A percentile compares a stretch with the other conserved stretches of the same genome.
phyloP scores from a whole-genome alignment of 1,284 basidiomycete genomes.

The Gymnopus androsaceus region DNA sequence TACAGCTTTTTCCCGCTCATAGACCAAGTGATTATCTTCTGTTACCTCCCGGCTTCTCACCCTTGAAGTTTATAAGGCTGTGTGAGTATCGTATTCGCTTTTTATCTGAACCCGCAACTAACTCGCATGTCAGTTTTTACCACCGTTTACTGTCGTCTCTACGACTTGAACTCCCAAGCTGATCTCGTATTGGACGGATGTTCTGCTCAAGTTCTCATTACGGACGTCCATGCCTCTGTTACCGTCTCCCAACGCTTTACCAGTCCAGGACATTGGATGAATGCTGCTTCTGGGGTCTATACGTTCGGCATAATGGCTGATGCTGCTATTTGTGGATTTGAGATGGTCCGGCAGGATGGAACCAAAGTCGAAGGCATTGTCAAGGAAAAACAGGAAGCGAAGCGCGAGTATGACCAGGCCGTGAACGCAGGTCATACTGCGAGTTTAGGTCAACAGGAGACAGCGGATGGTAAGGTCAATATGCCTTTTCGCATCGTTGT shows the following conservation, averaged over 20 bases:
- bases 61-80: too few species aligned
- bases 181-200: too few species aligned
- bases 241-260: background rate
- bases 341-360: background rate
- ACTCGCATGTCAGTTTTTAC: too few species aligned
- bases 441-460: background rate
- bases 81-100: too few species aligned
- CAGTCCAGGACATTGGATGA: background rate
- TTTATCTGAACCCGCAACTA: too few species aligned
- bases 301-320: background rate
- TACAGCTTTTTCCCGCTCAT: too few species aligned
- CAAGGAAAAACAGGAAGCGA: background rate
- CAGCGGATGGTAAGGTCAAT: background rate
- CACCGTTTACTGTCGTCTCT: too few species aligned
- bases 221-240: background rate
- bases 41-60: too few species aligned
- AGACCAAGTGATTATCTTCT: too few species aligned
- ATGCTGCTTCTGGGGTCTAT: background rate
- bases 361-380: background rate
- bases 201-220: too few species aligned
- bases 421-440: background rate
- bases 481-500: background rate
- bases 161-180: too few species aligned
- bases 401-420: background rate
- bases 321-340: background rate